These are phyloP conservation scores for Mortierella sp. DNA, from an alignment of 371 early-diverging fungal species.

Conservation along the genomic window DNA sequence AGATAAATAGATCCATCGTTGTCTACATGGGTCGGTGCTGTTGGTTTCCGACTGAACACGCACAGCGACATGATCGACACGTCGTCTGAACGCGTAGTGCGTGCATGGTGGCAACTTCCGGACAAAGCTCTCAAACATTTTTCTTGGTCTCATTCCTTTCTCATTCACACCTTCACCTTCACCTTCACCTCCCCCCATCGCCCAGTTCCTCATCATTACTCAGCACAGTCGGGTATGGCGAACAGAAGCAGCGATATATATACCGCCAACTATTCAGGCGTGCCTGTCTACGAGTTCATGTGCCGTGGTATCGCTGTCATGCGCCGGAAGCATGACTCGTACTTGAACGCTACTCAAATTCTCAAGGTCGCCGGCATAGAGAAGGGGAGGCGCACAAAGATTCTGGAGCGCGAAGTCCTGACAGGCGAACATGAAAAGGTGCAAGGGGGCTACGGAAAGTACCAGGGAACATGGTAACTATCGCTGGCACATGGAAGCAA, in stretches of 20 bases:
- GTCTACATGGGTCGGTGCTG: too few species aligned
- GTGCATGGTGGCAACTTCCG: too few species aligned
- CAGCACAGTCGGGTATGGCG: slow-evolving; percentile 7
- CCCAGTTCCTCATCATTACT: not conserved
- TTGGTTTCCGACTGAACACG: too few species aligned
- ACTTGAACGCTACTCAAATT: slow-evolving; percentile 96
- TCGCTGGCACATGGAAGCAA: not conserved
- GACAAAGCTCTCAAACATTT: too few species aligned
- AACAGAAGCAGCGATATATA: slow-evolving; percentile 56
- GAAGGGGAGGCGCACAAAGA: slow-evolving; percentile 91
- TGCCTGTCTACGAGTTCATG: slow-evolving; percentile 88
- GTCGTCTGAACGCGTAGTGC: too few species aligned
- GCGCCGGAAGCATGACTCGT: slow-evolving; percentile 90
- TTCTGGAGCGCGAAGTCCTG: slow-evolving; percentile 89
- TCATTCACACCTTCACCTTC: not conserved
- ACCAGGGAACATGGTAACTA: slow-evolving; percentile 91
- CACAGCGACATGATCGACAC: too few species aligned
- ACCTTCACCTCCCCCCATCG: not conserved
- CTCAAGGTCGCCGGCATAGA: slow-evolving; percentile 96
- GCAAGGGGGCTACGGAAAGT: slow-evolving; percentile 98
- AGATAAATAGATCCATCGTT: too few species aligned
- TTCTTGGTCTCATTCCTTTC: too few species aligned
- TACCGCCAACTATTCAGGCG: slow-evolving; percentile 85
- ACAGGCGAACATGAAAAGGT: slow-evolving; percentile 92
- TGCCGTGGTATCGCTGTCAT: slow-evolving; percentile 87